A percentile compares a stretch with the other conserved stretches of the same genome.
Evolutionary conservation across 1,284 basidiomycete genomes (phyloP).

Genomic region (Apiotrichum sp.): DNA sequence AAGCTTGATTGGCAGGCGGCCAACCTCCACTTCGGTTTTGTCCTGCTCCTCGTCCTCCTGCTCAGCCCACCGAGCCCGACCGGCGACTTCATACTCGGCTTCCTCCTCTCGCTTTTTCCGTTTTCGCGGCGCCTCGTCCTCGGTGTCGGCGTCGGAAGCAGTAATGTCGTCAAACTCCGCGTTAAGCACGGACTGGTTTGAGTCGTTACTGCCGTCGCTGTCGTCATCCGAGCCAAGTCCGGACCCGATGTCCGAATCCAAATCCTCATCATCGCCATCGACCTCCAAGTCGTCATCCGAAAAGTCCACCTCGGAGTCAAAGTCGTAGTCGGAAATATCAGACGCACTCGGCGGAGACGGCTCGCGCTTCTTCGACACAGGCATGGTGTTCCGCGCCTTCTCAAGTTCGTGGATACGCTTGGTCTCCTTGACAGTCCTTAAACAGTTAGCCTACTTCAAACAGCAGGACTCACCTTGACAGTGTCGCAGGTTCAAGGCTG

Average conservation of each 20-base stretch:
- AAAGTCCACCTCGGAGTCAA: slow-evolving; percentile 37
- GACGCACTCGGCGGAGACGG: slow-evolving; percentile 26
- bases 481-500: slow-evolving; percentile 32
- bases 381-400: slow-evolving; percentile 37
- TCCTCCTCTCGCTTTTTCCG: slow-evolving; percentile 35
- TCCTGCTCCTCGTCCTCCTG: slow-evolving; percentile 25
- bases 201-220: slow-evolving; percentile 14
- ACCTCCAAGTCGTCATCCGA: slow-evolving; percentile 8
- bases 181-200: slow-evolving; percentile 12
- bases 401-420: slow-evolving; percentile 41
- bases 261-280: slow-evolving; percentile 9
- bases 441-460: background rate
- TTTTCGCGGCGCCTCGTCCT: slow-evolving; percentile 16
- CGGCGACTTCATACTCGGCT: slow-evolving; percentile 38
- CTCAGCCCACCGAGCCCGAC: slow-evolving; percentile 28
- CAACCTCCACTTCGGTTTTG: slow-evolving; percentile 49
- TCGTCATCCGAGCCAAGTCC: slow-evolving; percentile 16
- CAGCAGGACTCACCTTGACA: slow-evolving; percentile 34
- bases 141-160: slow-evolving; percentile 18
- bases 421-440: slow-evolving; percentile 44
- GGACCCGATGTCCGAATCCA: slow-evolving; percentile 15
- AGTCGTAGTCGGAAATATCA: slow-evolving; percentile 34
- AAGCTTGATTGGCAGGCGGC: slow-evolving; percentile 77
- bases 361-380: slow-evolving; percentile 29
- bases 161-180: slow-evolving; percentile 15